These are phyloP conservation scores for Rhizophora mangle DNA, from an alignment of 345 rosid species.

Conservation along the genomic window DNA sequence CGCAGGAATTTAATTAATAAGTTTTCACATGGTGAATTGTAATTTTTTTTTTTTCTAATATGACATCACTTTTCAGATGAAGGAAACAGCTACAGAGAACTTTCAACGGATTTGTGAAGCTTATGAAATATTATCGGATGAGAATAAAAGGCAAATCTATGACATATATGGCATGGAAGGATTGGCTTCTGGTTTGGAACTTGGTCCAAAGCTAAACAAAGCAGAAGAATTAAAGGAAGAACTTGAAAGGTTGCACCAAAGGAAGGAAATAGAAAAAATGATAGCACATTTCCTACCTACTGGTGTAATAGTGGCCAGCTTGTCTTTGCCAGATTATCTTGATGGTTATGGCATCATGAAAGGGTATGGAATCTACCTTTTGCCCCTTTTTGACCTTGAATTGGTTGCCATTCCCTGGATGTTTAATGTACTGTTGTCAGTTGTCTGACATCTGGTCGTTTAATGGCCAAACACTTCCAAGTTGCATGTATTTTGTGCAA, in stretches of 20 bases:
- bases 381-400: background rate
- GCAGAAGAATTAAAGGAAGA: constrained; percentile 80
- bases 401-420: background rate
- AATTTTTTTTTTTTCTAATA: too few species aligned
- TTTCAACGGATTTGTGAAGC: constrained; percentile 94
- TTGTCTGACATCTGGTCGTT: background rate
- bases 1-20: too few species aligned
- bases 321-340: constrained; percentile 68
- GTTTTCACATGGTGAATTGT: too few species aligned
- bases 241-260: constrained; percentile 63
- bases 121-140: constrained; percentile 80
- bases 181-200: constrained; percentile 77
- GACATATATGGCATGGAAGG: constrained; percentile 98
- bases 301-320: constrained; percentile 57
- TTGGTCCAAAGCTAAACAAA: constrained; percentile 75
- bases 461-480: constrained; percentile 1
- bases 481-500: background rate
- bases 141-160: constrained; percentile 72
- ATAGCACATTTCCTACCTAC: constrained; percentile 61
- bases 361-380: constrained; percentile 43
- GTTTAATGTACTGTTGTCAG: background rate
- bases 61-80: constrained; percentile 49
- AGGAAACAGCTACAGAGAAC: constrained; percentile 79
- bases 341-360: constrained; percentile 84
- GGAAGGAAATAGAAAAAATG: constrained; percentile 62